Percentiles rank a stretch among this genome's conserved stretches.
These are phyloP conservation scores for Delonix regia DNA, from an alignment of 306 rosid genomes.

Conservation along the genomic window DNA sequence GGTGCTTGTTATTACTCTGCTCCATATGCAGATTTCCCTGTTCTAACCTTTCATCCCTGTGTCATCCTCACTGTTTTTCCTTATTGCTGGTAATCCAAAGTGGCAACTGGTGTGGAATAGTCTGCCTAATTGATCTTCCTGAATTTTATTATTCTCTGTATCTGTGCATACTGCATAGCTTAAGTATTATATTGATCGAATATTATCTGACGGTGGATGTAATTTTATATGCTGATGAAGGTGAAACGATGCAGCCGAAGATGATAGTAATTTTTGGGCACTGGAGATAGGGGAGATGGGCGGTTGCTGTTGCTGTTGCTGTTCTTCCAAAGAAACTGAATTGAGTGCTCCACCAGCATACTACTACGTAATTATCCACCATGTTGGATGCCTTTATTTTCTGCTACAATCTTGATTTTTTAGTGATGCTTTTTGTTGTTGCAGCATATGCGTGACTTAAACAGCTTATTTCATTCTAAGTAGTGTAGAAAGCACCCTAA, in stretches of 20 bases:
- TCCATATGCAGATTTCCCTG: neutral
- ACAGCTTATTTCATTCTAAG: neutral
- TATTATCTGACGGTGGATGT: slow-evolving; percentile 28
- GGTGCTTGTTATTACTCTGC: neutral
- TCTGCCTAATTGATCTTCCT: neutral
- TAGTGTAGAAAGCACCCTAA: neutral
- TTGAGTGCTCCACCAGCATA: slow-evolving; percentile 46
- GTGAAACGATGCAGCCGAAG: slow-evolving; percentile 48
- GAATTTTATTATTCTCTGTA: neutral
- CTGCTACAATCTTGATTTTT: neutral
- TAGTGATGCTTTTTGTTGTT: neutral
- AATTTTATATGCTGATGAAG: slow-evolving; percentile 42
- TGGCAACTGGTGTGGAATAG: neutral
- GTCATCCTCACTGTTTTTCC: neutral
- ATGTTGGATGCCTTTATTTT: slow-evolving; percentile 13
- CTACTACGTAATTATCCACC: slow-evolving; percentile 55
- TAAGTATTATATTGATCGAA: slow-evolving; percentile 6
- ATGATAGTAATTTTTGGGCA: slow-evolving; percentile 33
- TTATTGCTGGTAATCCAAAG: neutral
- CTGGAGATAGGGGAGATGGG: slow-evolving; percentile 61
- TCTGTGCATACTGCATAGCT: neutral
- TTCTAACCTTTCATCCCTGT: neutral
- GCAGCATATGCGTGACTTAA: slow-evolving; percentile 2
- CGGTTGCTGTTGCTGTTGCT: slow-evolving; percentile 64
- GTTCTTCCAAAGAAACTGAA: slow-evolving; percentile 54